Percentiles rank a stretch among this genome's conserved stretches.
Evolutionary conservation across 352 stramenopile species (phyloP).

Genomic region (Blastocystis sp.): DNA sequence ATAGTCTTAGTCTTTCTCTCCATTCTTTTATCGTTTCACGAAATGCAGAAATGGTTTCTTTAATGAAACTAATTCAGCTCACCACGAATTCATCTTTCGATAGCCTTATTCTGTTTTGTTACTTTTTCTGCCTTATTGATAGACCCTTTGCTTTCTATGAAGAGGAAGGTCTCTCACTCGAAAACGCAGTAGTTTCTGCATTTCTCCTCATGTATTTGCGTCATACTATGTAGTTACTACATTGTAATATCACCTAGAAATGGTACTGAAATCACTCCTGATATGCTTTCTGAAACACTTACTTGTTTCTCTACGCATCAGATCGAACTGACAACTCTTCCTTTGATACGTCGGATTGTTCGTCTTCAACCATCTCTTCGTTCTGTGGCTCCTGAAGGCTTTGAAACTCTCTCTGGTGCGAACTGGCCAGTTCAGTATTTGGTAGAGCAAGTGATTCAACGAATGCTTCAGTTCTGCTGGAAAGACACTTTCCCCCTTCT

Average conservation of each 20-base stretch:
- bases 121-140: not conserved
- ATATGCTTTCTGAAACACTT: not conserved
- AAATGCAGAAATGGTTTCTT: not conserved
- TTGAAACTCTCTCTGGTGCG: not conserved
- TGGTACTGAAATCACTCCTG: not conserved
- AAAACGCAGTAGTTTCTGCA: not conserved
- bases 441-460: not conserved
- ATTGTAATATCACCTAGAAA: not conserved
- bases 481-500: not conserved
- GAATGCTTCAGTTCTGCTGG: not conserved
- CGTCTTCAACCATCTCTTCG: not conserved
- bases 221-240: not conserved
- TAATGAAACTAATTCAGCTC: not conserved
- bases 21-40: not conserved
- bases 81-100: not conserved
- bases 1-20: not conserved
- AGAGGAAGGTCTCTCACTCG: not conserved
- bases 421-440: not conserved
- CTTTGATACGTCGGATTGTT: not conserved
- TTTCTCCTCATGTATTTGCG: not conserved
- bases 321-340: constrained; percentile 5
- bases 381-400: not conserved
- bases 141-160: not conserved
- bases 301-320: not conserved
- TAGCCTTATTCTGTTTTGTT: not conserved